Percentiles rank a stretch among this genome's conserved stretches.
Conservation (phyloP, 768 basidiomycete species). For the Phaffia australis region DNA sequence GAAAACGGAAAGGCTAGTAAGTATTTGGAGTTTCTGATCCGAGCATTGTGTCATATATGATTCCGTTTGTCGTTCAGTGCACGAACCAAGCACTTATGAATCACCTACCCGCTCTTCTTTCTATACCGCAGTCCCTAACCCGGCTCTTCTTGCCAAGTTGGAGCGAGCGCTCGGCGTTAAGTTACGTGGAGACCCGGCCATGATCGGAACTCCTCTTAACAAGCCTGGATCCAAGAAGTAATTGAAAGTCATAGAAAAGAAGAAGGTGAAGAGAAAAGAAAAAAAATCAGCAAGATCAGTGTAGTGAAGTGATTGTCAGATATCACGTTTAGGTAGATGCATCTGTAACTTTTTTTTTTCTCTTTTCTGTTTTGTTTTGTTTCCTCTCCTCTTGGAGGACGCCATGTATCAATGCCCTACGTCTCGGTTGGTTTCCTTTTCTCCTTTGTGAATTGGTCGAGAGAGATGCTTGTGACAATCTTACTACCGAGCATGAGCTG, state of each 20-base stretch:
- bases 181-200: slow-evolving; percentile 55
- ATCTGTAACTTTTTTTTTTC: too few relatives aligned
- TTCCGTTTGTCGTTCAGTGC: background rate
- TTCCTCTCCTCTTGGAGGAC: too few relatives aligned
- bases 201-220: slow-evolving; percentile 36
- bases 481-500: too few relatives aligned
- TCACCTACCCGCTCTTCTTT: background rate
- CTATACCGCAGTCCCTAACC: slow-evolving; percentile 60
- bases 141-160: slow-evolving; percentile 77
- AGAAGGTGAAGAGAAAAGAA: too few relatives aligned
- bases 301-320: too few relatives aligned
- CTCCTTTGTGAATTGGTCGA: too few relatives aligned
- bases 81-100: background rate
- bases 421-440: too few relatives aligned
- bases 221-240: slow-evolving; percentile 36
- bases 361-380: too few relatives aligned
- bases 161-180: slow-evolving; percentile 78
- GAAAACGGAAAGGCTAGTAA: slow-evolving; percentile 26
- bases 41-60: background rate
- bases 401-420: too few relatives aligned
- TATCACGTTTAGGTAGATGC: too few relatives aligned
- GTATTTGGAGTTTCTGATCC: background rate
- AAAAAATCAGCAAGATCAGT: too few relatives aligned
- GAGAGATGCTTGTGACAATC: too few relatives aligned
- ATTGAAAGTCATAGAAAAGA: background rate